A percentile compares a stretch with the other conserved stretches of the same genome.
phyloP scores from a whole-genome alignment of 495 filamentous ascomycete genomes.

The Chaetomium cochliodes region DNA sequence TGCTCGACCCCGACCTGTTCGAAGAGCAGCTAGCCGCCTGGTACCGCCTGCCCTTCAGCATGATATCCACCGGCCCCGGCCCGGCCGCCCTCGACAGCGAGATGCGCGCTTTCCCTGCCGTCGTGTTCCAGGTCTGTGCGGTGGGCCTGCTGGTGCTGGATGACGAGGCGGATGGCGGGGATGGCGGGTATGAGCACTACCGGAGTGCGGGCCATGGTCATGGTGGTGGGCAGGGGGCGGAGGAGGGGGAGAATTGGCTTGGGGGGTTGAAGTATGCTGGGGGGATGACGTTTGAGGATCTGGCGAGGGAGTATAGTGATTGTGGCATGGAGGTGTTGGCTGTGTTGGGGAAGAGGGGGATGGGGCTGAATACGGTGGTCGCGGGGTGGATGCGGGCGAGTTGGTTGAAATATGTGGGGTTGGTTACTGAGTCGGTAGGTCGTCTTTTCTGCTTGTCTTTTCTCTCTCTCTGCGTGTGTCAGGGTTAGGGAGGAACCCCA shows the following conservation, averaged over 20 bases:
- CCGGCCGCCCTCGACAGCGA: conserved; percentile 25
- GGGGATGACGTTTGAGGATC: conserved; percentile 58
- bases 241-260: conserved; percentile 29
- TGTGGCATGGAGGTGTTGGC: conserved; percentile 51
- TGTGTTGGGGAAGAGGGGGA: conserved; percentile 55
- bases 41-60: conserved; percentile 48
- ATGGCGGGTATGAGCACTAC: background rate
- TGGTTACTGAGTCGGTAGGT: conserved; percentile 51
- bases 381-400: conserved; percentile 53
- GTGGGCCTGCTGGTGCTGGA: conserved; percentile 53
- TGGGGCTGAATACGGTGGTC: conserved; percentile 55
- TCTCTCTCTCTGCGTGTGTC: background rate
- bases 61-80: conserved; percentile 29
- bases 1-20: conserved; percentile 55
- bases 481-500: too few relatives aligned
- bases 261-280: conserved; percentile 57
- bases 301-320: conserved; percentile 59
- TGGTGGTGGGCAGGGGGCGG: too few relatives aligned
- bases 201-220: background rate
- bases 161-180: conserved; percentile 35
- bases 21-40: conserved; percentile 51
- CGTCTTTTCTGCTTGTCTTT: background rate
- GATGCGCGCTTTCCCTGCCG: conserved; percentile 53
- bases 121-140: conserved; percentile 58
- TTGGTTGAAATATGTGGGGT: conserved; percentile 51